Conservation (phyloP, 1,284 basidiomycete species). For the Leccinum pachyderme region DNA sequence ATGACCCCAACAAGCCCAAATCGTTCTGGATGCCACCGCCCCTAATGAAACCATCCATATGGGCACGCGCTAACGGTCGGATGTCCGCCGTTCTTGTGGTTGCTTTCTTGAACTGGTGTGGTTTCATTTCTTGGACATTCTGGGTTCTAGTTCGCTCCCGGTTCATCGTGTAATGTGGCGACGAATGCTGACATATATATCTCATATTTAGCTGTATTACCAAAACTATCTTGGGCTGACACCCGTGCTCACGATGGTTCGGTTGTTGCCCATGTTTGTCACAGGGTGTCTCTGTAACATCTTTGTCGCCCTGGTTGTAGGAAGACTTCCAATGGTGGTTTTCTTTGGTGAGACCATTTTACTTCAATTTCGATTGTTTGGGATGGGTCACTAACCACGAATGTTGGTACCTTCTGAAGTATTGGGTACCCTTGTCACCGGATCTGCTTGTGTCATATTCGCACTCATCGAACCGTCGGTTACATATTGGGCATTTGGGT, state of each 20-base stretch:
- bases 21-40: slow-evolving; percentile 52
- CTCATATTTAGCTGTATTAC: slow-evolving; percentile 54
- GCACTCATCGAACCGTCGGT: slow-evolving; percentile 61
- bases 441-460: slow-evolving; percentile 66
- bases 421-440: slow-evolving; percentile 60
- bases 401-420: slow-evolving; percentile 31
- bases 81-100: slow-evolving; percentile 59
- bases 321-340: slow-evolving; percentile 52
- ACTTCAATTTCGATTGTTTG: background rate
- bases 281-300: slow-evolving; percentile 70
- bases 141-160: slow-evolving; percentile 45
- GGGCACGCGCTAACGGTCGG: slow-evolving; percentile 57
- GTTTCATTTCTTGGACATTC: slow-evolving; percentile 50
- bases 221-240: slow-evolving; percentile 56
- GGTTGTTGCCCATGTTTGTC: slow-evolving; percentile 76
- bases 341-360: slow-evolving; percentile 48
- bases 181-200: slow-evolving; percentile 7
- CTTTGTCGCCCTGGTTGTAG: slow-evolving; percentile 61
- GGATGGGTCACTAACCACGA: background rate
- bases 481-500: slow-evolving; percentile 79
- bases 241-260: slow-evolving; percentile 70
- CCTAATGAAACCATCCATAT: slow-evolving; percentile 61
- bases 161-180: background rate
- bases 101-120: slow-evolving; percentile 62
- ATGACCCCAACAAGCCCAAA: slow-evolving; percentile 12